Conservation (phyloP, 371 early-diverging fungal species). For the Synchytrium microbalum region DNA sequence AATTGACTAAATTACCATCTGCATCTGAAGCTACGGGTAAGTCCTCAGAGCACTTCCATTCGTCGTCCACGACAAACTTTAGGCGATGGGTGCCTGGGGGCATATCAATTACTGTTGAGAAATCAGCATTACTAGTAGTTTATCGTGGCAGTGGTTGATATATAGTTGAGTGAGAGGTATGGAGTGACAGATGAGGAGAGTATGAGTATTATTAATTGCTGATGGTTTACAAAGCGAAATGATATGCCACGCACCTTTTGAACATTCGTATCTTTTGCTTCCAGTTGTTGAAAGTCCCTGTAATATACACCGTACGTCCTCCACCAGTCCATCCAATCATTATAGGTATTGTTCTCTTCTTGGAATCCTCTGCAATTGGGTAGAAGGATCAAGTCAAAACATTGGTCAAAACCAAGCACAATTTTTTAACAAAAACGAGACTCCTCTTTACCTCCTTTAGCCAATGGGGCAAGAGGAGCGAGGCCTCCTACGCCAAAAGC, state of each 20-base stretch:
- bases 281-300: slow-evolving; percentile 98
- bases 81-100: slow-evolving; percentile 89
- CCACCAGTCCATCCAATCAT: slow-evolving; percentile 88
- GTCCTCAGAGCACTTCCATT: slow-evolving; percentile 91
- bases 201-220: too few relatives aligned
- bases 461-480: slow-evolving; percentile 24
- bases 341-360: slow-evolving; percentile 32
- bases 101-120: slow-evolving; percentile 74
- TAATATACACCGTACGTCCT: slow-evolving; percentile 80
- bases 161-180: background rate
- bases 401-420: background rate
- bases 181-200: background rate
- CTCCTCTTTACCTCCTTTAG: background rate
- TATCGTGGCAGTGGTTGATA: slow-evolving; percentile 8
- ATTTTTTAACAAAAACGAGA: background rate
- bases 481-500: slow-evolving; percentile 29
- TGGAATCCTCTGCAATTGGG: background rate
- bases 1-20: slow-evolving; percentile 93
- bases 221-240: too few relatives aligned
- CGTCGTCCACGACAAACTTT: slow-evolving; percentile 96
- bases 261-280: slow-evolving; percentile 80
- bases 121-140: slow-evolving; percentile 42
- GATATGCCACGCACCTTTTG: slow-evolving; percentile 48
- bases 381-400: background rate
- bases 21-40: slow-evolving; percentile 85